Base-by-base conservation (phyloP, 2,329 filamentous ascomycete genomes). In the Pseudonectria buxi region DNA sequence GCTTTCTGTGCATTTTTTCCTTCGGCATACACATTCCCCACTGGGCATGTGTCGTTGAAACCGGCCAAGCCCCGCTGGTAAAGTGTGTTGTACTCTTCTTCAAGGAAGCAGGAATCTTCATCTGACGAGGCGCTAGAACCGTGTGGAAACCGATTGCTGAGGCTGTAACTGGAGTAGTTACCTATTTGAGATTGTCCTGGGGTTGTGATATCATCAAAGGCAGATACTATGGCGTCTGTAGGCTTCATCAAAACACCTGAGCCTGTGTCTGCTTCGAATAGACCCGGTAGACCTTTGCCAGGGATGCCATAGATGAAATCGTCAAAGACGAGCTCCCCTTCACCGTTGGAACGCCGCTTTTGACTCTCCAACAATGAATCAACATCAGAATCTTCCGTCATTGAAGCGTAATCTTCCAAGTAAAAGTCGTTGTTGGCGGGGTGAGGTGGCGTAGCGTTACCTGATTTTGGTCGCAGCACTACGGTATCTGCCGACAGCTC, bases 291-390 rank as follows among this genome's bases (percentile, higher is more conserved):
- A 2, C 43, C 49, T 2, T 40, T 43, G 6, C 50, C 49, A 1
- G 41, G 25, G 22, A 33, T 39, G 7, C 46, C 46, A 14, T 57
- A 59, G 7, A 43, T 40, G 4, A 35, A 36, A 16, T 55, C 50
- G 7, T 48, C 49, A 32, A 57, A 57, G 1, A 58, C 22, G 1
- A 58, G 46, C 0, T 36, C 42, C 27, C 57, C 50, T 12, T 55
- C 53, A 0, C 40, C 51, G 1, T 39, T 43, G 0, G 34, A 34
- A 15, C 32, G 34, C 4, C 40, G 39, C 7, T 41, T 42, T 30
- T 41, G 42, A 7, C 38, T 27, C 15, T 42, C 47, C 3, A 56
- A 28, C 6, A 56, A 54, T 0, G 53, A 53, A 29, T 58, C 55
- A 4, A 51, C 35, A 6, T 52, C 42, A 5, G 54, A 58, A 13